These are phyloP conservation scores for Coemansia sp. DNA, from an alignment of 192 early-diverging fungal species.

Conservation along the genomic window DNA sequence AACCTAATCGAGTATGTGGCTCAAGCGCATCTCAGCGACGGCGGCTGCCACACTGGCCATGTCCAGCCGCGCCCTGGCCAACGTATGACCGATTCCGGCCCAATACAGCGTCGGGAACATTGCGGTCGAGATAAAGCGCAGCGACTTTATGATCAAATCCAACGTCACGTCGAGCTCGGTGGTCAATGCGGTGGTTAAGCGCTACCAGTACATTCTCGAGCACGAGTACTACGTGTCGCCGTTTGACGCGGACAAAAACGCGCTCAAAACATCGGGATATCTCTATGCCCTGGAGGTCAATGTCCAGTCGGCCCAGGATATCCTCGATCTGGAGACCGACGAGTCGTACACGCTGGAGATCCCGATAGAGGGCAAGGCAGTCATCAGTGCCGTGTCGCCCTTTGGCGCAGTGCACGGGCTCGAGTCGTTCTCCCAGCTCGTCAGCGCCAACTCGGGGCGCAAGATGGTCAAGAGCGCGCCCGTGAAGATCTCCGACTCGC, in stretches of 20 bases:
- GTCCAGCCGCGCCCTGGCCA: not conserved
- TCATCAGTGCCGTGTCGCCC: slow-evolving; percentile 53
- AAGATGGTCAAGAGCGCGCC: slow-evolving; percentile 54
- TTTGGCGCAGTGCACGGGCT: slow-evolving; percentile 68
- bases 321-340: slow-evolving; percentile 56
- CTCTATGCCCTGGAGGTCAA: slow-evolving; percentile 38
- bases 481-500: slow-evolving; percentile 56
- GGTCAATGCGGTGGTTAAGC: slow-evolving; percentile 50
- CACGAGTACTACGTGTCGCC: slow-evolving; percentile 53
- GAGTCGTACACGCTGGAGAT: slow-evolving; percentile 66
- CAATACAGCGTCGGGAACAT: slow-evolving; percentile 33
- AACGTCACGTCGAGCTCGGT: slow-evolving; percentile 57
- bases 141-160: slow-evolving; percentile 53
- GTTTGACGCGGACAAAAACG: slow-evolving; percentile 34
- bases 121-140: slow-evolving; percentile 51
- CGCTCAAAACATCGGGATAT: slow-evolving; percentile 37
- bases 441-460: slow-evolving; percentile 48
- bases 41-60: not conserved
- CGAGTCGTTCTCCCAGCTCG: slow-evolving; percentile 72
- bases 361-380: slow-evolving; percentile 49
- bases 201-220: slow-evolving; percentile 53
- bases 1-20: slow-evolving; percentile 4
- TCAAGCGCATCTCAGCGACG: not conserved
- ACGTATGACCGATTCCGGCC: slow-evolving; percentile 37
- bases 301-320: slow-evolving; percentile 44